A percentile compares a stretch with the other conserved stretches of the same genome.
Conservation (phyloP, 2,329 filamentous ascomycete genomes). For the Sclerotinia spermophila region DNA sequence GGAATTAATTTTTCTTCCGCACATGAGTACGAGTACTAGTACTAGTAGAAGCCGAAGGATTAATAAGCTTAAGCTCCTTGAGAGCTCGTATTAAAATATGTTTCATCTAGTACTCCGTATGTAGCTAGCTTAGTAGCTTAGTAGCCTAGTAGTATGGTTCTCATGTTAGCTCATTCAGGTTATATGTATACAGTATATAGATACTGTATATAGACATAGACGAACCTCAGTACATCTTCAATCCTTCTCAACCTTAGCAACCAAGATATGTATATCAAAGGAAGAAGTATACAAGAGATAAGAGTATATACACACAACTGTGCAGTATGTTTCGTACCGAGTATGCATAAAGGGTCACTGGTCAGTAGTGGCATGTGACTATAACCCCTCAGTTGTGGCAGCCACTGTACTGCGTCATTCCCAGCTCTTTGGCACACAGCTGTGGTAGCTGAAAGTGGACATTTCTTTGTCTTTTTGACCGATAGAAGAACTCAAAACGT, state of each 20-base stretch:
- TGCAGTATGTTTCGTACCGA: background rate
- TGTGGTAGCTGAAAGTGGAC: background rate
- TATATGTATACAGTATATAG: no score
- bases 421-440: background rate
- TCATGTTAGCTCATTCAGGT: background rate
- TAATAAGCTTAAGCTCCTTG: no score
- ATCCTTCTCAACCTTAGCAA: background rate
- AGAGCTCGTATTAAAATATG: background rate
- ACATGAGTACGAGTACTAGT: no score
- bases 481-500: background rate
- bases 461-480: background rate
- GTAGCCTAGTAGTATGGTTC: background rate
- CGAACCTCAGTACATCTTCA: background rate
- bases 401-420: conserved; percentile 12
- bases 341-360: conserved; percentile 1
- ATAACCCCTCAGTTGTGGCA: conserved; percentile 1
- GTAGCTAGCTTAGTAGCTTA: no score
- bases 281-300: background rate
- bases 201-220: background rate
- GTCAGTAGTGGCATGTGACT: background rate
- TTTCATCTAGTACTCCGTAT: no score
- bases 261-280: background rate
- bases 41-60: background rate
- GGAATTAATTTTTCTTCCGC: background rate
- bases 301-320: background rate